Evolutionary conservation across 495 filamentous ascomycete genomes (phyloP), one percentile per base, ranked within the genome.

Genomic region (Pyrenopolyporus hunteri): DNA sequence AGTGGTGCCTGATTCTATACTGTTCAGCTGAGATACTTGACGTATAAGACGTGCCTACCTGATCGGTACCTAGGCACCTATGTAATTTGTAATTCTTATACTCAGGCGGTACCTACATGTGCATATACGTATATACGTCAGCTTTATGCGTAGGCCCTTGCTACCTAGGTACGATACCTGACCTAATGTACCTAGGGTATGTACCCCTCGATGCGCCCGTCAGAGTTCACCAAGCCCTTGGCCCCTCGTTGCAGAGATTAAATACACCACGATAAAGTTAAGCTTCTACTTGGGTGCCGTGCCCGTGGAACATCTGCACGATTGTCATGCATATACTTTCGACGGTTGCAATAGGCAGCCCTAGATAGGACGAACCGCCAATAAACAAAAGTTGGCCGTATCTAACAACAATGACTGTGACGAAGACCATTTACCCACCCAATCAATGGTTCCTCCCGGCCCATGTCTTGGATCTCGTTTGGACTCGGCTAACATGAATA

Each of bases 371-470:
- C 14, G 23, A 19, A 46, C 43, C 23, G 6, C 17, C 47, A 19
- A 16, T 45, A 29, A 17, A 39, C 4, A 47, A 39, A 40, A 42
- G 23, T 47, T 35, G 37, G 37, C 14, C 35, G 20, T 31, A 28
- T 59, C 22, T 35, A 59, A 35, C 40, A 64, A 64, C 54, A 59
- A n/a, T 45, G 37, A 59, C 19, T 59, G 54, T 59, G 55, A 59
- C 31, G 49, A 47, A 37, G 7, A 11, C 19, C 26, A 55, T 50
- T 64, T 42, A 64, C 28, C 61, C 49, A 26, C 13, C 61, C 61
- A 64, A 64, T 64, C 54, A 64, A 32, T 13, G 0, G 4, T 40
- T 20, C 32, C 8, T 4, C 13, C 22, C 13, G 23, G 5, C 20
- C 20, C 23, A 37, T 55, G 43, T 64, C 55, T 59, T 25, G 54